These are phyloP conservation scores for Malus hybrid DNA, from an alignment of 331 rosid species.

Conservation along the genomic window DNA sequence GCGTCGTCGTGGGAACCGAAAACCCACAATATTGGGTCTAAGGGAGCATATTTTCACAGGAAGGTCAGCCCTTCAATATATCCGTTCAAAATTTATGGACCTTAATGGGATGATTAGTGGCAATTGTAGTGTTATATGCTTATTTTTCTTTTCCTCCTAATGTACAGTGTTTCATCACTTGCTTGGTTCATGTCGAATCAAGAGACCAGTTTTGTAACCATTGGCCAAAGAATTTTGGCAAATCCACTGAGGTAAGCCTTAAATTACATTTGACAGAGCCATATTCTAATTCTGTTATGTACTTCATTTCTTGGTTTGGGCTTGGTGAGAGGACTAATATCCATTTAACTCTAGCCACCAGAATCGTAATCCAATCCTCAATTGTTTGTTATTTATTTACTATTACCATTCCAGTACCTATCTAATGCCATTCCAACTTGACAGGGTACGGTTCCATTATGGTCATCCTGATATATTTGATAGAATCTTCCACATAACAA, in stretches of 20 bases:
- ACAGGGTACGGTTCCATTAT: conserved; percentile 96
- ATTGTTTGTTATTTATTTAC: background rate
- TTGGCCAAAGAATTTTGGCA: conserved; percentile 93
- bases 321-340: background rate
- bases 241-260: conserved; percentile 76
- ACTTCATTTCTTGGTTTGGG: background rate
- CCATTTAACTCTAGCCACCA: background rate
- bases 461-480: conserved; percentile 99
- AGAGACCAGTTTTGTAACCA: conserved; percentile 96
- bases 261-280: background rate
- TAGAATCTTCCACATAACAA: conserved; percentile 94
- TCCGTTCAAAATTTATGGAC: background rate
- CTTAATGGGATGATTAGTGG: background rate
- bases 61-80: conserved; percentile 49
- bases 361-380: background rate
- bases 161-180: conserved; percentile 93
- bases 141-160: conserved; percentile 7
- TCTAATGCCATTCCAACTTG: conserved; percentile 18
- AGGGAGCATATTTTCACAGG: conserved; percentile 98
- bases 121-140: conserved; percentile 2
- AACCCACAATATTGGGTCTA: conserved; percentile 89
- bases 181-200: conserved; percentile 99
- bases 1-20: conserved; percentile 41
- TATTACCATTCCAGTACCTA: background rate
- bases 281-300: background rate